Evolutionary conservation across 116 monocot genomes (phyloP), one percentile per base, ranked within the genome.

Genomic region (Dioscorea cayenensis): DNA sequence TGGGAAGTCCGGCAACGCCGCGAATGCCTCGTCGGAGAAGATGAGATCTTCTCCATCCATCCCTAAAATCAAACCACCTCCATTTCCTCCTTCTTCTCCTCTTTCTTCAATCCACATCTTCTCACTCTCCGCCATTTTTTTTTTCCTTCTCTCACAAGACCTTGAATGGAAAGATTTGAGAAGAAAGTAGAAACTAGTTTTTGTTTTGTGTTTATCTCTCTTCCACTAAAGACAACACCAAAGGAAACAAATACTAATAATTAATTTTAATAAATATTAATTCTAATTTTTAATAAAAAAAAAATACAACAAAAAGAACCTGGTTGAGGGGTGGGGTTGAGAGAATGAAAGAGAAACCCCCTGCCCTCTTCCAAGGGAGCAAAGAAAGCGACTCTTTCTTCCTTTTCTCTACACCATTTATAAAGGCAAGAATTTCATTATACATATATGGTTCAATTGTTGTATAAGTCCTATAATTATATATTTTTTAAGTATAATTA

Each of bases 1-100:
- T 0, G 83, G 78, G 87, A 92, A 92, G 63, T 92, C 89, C 0
- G 92, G 90, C 13, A 95, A 87, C 0, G 84, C 75, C 25, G 95
- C 72, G 51, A 95, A 95, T 55, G 76, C 72, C 23, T 92, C 89
- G 51, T 92, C 95, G 48, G 80, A 62, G 62, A 62, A 62, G 62
- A 62, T 62, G 62, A 62, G 62, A 27, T 62, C 23, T 12, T 62
- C 62, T 12, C 62, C 62, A 23, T 62, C 62, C 18, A 62, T 62
- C 6, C 21, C 25, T 22, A 62, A 62, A 5, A 62, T 27, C 12
- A 62, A 4, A 62, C 8, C 62, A 62, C 62, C 62, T 62, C 25
- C 23, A 13, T 5, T 2, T 23, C 27, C 22, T 23, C 62, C 62
- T 62, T 27, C 62, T 23, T 20, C 62, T 62, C 21, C 22, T 7